These are phyloP conservation scores for Bipolaris victoriae DNA, from an alignment of 2,329 filamentous ascomycete species.

Conservation along the genomic window DNA sequence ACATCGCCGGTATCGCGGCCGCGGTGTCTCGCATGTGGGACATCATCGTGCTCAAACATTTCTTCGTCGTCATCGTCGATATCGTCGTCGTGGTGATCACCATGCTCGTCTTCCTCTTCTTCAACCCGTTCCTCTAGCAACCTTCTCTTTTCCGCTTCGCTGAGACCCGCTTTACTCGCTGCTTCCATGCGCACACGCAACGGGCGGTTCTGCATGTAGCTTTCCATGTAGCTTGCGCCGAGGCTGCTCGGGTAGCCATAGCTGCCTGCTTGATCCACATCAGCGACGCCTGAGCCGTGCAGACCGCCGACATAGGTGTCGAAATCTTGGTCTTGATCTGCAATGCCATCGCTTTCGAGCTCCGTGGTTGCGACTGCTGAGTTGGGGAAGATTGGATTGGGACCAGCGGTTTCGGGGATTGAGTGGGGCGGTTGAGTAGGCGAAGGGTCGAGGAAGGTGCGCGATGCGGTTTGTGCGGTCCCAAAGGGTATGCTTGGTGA, in stretches of 20 bases:
- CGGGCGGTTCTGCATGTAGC: constrained; percentile 46
- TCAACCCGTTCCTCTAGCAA: constrained; percentile 18
- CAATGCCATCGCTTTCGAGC: constrained; percentile 19
- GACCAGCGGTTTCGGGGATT: constrained; percentile 26
- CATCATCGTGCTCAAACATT: neutral
- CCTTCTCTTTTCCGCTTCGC: constrained; percentile 30
- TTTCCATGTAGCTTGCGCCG: constrained; percentile 48
- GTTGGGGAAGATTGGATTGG: constrained; percentile 30
- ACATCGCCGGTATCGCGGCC: neutral
- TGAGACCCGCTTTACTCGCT: constrained; percentile 39
- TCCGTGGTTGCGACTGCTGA: constrained; percentile 9
- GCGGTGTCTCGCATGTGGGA: neutral
- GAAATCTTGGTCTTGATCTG: constrained; percentile 32
- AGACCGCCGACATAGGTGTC: constrained; percentile 47
- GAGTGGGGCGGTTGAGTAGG: constrained; percentile 22
- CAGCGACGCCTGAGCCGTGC: constrained; percentile 41
- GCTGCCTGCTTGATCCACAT: constrained; percentile 43
- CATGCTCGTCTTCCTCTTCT: constrained; percentile 12
- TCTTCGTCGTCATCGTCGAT: constrained; percentile 25
- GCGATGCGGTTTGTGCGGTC: constrained; percentile 26
- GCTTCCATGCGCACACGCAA: constrained; percentile 46
- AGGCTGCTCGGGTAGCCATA: constrained; percentile 45
- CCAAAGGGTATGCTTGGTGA: constrained; percentile 25
- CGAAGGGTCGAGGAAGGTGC: constrained; percentile 37
- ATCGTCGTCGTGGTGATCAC: constrained; percentile 16